Conservation (phyloP, 1,284 basidiomycete genomes). For the Bjerkandera adusta region DNA sequence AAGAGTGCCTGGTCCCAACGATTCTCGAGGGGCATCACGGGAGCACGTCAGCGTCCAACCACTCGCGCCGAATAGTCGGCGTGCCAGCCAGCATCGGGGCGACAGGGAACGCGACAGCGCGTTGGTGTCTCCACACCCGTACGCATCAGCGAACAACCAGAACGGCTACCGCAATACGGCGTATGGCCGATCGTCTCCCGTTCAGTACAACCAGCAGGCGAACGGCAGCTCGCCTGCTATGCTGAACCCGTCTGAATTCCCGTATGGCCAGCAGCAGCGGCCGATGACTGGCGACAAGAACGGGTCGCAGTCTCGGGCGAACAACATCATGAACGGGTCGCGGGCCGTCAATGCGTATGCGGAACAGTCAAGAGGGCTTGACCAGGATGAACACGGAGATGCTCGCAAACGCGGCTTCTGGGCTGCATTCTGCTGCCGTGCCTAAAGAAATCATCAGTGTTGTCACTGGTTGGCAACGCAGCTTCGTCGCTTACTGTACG, state of each 20-base stretch:
- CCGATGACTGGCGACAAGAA: slow-evolving; percentile 42
- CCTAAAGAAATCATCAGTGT: slow-evolving; percentile 36
- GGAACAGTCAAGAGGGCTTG: slow-evolving; percentile 50
- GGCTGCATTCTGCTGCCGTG: slow-evolving; percentile 71
- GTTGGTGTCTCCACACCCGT: slow-evolving; percentile 61
- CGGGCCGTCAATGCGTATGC: slow-evolving; percentile 50
- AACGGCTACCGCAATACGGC: slow-evolving; percentile 48
- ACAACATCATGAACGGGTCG: slow-evolving; percentile 19
- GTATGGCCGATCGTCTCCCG: slow-evolving; percentile 60
- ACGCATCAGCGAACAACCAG: slow-evolving; percentile 52
- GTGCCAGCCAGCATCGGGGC: slow-evolving; percentile 57
- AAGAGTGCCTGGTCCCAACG: slow-evolving; percentile 40
- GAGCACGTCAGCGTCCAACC: slow-evolving; percentile 62
- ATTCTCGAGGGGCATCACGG: slow-evolving; percentile 39
- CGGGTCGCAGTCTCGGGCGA: slow-evolving; percentile 24
- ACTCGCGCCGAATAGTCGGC: slow-evolving; percentile 56
- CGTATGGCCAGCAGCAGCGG: slow-evolving; percentile 49
- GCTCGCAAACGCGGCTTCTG: slow-evolving; percentile 48
- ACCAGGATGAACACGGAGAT: slow-evolving; percentile 53
- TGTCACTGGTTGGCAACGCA: slow-evolving; percentile 18
- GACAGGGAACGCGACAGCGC: slow-evolving; percentile 39
- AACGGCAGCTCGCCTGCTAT: slow-evolving; percentile 18
- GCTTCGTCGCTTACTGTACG: slow-evolving; percentile 23
- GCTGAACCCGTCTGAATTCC: slow-evolving; percentile 55
- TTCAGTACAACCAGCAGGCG: slow-evolving; percentile 33